Evolutionary conservation across 305 asterid genomes (phyloP).

Genomic region (Solanum hybrid): DNA sequence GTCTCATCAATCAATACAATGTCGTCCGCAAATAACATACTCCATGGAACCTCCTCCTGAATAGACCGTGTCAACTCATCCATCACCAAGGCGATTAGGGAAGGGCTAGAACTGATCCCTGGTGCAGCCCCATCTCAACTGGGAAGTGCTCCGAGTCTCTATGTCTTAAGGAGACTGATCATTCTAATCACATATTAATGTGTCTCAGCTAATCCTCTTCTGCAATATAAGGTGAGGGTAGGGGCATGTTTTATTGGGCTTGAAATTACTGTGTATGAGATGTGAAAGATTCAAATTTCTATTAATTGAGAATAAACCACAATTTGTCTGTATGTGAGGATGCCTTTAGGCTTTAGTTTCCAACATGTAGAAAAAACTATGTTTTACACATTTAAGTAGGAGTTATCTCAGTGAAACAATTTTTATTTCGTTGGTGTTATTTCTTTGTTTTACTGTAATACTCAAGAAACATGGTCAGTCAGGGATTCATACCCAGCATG

Average conservation of each 20-base stretch:
- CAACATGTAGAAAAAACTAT: background rate
- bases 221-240: background rate
- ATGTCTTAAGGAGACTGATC: background rate
- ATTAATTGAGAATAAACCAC: background rate
- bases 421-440: background rate
- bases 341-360: background rate
- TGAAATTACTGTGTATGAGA: background rate
- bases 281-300: background rate
- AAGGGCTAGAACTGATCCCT: background rate
- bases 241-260: background rate
- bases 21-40: background rate
- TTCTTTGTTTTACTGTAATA: background rate
- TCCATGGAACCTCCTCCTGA: background rate
- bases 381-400: background rate
- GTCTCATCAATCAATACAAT: background rate
- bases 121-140: background rate
- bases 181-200: background rate
- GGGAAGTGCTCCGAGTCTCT: background rate
- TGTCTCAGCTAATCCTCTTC: background rate
- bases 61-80: background rate
- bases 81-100: background rate
- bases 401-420: background rate
- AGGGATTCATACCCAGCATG: background rate
- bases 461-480: background rate
- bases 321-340: background rate